Evolutionary conservation across 257 asterid genomes (phyloP), one percentile per base, ranked within the genome.

Genomic region (Verbena officinalis): DNA sequence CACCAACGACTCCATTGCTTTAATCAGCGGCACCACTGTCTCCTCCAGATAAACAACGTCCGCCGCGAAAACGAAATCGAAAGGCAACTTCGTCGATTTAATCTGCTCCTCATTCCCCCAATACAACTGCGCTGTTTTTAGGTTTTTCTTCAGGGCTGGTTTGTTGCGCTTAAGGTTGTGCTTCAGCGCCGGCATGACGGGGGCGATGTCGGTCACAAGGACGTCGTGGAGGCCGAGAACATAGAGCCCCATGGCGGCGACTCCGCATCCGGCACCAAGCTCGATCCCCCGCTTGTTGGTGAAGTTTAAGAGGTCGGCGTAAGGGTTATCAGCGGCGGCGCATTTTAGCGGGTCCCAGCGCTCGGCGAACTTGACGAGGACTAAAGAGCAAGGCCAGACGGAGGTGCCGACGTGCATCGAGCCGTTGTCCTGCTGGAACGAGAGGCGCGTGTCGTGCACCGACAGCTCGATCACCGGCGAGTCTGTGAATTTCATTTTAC

Each of bases 341-440:
- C 70, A 76, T 2, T 65, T 66, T 31, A 55, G 75, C 36, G 91
- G 86, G 77, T 74, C 67, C 99, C 99, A 93, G 48, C 96, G 97
- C 78, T 93, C 99, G 77, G 79, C 81, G 83, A 93, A 93, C 75
- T 93, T 93, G 81, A 80, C 92, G 75, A 90, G 90, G 56, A 93
- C 89, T 3, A 93, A 62, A 15, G 97, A 93, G 67, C 96, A 87
- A 2, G 97, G 96, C 99, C 99, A 93, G 55, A 90, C 97, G 74
- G 96, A 83, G 79, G 99, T 93, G 69, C 99, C 96, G 64, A 90
- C 99, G 70, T 93, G 97, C 96, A 93, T 89, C 55, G 99, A 75
- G 72, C 84, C 89, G 70, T 93, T 93, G 84, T 93, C 96, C 83
- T 90, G 99, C 62, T 90, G 95, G 79, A 93, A 50, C 1, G 90